Percentiles rank a stretch among this genome's conserved stretches.
Conservation (phyloP, 192 early-diverging fungal species). For the Helicostylum pulchrum region DNA sequence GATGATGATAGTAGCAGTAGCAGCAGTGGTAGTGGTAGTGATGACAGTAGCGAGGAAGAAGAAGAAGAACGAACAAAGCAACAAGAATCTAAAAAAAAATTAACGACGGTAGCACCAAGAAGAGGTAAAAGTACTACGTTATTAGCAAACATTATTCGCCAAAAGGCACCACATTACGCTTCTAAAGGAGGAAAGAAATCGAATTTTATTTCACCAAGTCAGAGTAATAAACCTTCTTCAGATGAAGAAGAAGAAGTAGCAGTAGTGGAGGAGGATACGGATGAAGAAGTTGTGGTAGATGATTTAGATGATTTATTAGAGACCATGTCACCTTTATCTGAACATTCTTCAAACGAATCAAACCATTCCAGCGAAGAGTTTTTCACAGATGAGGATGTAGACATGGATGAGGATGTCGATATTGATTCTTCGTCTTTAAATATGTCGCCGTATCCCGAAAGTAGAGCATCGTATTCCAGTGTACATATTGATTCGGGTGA, state of each 20-base stretch:
- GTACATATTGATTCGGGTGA: constrained; percentile 33
- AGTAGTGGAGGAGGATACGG: background rate
- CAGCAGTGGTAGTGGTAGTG: background rate
- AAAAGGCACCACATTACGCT: background rate
- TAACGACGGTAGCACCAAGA: background rate
- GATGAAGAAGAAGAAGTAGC: background rate
- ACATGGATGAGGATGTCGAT: constrained; percentile 13
- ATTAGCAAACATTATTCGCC: constrained; percentile 6
- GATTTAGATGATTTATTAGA: constrained; percentile 32
- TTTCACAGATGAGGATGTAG: constrained; percentile 32
- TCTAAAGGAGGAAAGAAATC: background rate
- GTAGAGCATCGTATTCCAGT: constrained; percentile 15
- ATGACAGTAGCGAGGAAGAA: background rate
- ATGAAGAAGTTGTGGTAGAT: constrained; percentile 2
- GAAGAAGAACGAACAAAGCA: background rate
- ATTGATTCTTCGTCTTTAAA: background rate
- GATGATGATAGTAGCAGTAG: background rate
- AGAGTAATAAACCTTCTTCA: background rate
- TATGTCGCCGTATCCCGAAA: constrained; percentile 4
- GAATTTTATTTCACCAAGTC: background rate
- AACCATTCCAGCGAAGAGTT: constrained; percentile 28
- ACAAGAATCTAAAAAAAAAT: constrained; percentile 1
- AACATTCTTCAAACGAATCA: constrained; percentile 32
- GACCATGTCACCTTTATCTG: constrained; percentile 5
- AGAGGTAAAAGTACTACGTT: constrained; percentile 15